Evolutionary conservation across 2,329 filamentous ascomycete genomes (phyloP), one percentile per base, ranked within the genome.

Genomic region (Phaeosphaeria sp.): DNA sequence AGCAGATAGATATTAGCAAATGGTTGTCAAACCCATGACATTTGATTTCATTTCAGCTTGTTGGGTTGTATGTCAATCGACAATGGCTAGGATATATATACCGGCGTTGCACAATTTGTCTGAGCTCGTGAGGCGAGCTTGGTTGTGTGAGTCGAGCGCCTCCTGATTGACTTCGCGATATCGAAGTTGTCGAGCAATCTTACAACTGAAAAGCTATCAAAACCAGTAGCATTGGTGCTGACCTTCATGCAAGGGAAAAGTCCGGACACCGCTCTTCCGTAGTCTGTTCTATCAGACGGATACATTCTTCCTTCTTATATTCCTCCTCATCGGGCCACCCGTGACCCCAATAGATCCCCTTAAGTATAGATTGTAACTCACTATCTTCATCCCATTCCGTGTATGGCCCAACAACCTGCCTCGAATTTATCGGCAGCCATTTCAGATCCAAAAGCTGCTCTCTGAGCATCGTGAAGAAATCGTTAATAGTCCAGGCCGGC

Each of bases 381-480:
- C 49, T 15, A 15, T 22, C 20, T 3, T 44, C 27, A n/a, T n/a
- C 36, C 17, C n/a, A 3, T 60, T 53, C 25, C 30, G 36, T n/a
- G 15, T 39, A 39, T 17, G 11, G 2, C 36, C 7, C 36, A 3
- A 39, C 17, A n/a, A 39, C 36, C 36, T 39, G 36, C 15, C 36
- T 39, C 36, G 11, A n/a, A n/a, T 39, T 39, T 3, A 39, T 39
- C 17, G 36, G 36, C 15, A 39, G 13, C 36, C 36, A 39, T 4
- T n/a, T 39, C 15, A 39, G 15, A 23, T 50, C 22, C 30, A 23
- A 44, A 62, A 61, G 23, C 56, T 39, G 23, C 36, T 48, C 42
- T 10, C 61, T 59, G 41, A 63, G 43, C 49, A 54, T 55, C 22
- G 62, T 54, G 23, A 64, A 66, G 39, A 64, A 66, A 39, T 56